These are phyloP conservation scores for Aspergillus neotritici DNA, from an alignment of 2,329 filamentous ascomycete genomes.

Conservation along the genomic window DNA sequence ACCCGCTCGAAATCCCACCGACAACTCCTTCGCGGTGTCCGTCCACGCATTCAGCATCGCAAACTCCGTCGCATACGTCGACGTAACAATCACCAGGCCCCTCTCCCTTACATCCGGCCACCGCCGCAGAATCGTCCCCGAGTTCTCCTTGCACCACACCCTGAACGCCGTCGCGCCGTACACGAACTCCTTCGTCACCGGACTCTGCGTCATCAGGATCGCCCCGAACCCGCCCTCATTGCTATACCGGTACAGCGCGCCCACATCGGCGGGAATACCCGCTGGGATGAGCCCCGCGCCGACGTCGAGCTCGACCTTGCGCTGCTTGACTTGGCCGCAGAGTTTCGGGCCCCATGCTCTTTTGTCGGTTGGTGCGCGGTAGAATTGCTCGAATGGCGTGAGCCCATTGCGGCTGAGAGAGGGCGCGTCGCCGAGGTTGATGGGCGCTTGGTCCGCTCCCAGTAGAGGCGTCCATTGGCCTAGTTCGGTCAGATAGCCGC, in stretches of 20 bases:
- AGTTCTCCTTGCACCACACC: constrained; percentile 4
- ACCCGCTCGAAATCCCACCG: constrained; percentile 1
- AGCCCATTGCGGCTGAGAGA: constrained; percentile 1
- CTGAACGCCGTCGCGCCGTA: constrained; percentile 4
- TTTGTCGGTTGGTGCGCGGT: not conserved
- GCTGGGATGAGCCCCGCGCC: not conserved
- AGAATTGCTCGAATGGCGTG: constrained; percentile 1
- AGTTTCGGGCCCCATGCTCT: constrained; percentile 3
- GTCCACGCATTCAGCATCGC: constrained; percentile 5
- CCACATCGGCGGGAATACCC: constrained; percentile 1
- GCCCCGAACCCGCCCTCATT: constrained; percentile 1
- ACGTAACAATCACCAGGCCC: constrained; percentile 3
- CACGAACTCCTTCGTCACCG: constrained; percentile 3
- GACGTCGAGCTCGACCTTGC: constrained; percentile 1
- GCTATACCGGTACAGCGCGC: constrained; percentile 3
- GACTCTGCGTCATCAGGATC: constrained; percentile 3
- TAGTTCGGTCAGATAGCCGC: constrained; percentile 4
- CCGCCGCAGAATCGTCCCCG: not conserved
- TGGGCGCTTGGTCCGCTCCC: not conserved
- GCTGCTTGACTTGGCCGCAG: not conserved
- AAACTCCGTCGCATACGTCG: not conserved
- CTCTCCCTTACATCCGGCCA: constrained; percentile 5
- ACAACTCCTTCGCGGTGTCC: constrained; percentile 1
- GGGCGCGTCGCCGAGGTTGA: constrained; percentile 2
- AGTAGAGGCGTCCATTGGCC: constrained; percentile 5